These are phyloP conservation scores for Tolypocladium ophioglossoides DNA, from an alignment of 2,329 filamentous ascomycete species.

Conservation along the genomic window DNA sequence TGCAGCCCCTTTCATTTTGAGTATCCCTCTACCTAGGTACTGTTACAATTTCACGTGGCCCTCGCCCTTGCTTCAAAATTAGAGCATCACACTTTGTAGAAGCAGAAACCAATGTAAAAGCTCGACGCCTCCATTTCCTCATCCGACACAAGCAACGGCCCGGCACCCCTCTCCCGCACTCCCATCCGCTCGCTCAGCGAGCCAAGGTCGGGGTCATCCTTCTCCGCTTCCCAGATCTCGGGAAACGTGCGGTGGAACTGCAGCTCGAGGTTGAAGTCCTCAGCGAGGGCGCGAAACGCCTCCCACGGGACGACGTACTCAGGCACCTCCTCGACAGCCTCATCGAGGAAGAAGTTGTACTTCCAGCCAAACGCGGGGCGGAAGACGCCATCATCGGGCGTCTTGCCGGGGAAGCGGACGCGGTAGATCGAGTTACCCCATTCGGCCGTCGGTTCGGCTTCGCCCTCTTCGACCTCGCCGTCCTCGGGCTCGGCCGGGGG, in stretches of 20 bases:
- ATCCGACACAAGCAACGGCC: slow-evolving; percentile 58
- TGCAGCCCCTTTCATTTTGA: not conserved
- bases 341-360: slow-evolving; percentile 92
- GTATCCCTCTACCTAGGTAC: not conserved
- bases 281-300: slow-evolving; percentile 86
- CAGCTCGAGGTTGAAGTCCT: slow-evolving; percentile 92
- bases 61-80: not conserved
- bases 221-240: slow-evolving; percentile 88
- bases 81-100: slow-evolving; percentile 72
- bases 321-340: slow-evolving; percentile 91
- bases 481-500: slow-evolving; percentile 23
- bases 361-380: slow-evolving; percentile 95
- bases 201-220: slow-evolving; percentile 71
- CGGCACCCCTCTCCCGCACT: slow-evolving; percentile 62
- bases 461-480: slow-evolving; percentile 48
- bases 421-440: slow-evolving; percentile 94
- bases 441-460: slow-evolving; percentile 54
- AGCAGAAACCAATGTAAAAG: slow-evolving; percentile 93
- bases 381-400: slow-evolving; percentile 80
- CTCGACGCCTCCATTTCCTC: slow-evolving; percentile 88
- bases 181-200: slow-evolving; percentile 92
- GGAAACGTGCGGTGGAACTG: slow-evolving; percentile 87
- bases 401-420: slow-evolving; percentile 76
- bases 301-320: slow-evolving; percentile 99
- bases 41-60: not conserved